Base-by-base conservation (phyloP, 2,329 filamentous ascomycete genomes). In the Sclerotiophoma versabilis region DNA sequence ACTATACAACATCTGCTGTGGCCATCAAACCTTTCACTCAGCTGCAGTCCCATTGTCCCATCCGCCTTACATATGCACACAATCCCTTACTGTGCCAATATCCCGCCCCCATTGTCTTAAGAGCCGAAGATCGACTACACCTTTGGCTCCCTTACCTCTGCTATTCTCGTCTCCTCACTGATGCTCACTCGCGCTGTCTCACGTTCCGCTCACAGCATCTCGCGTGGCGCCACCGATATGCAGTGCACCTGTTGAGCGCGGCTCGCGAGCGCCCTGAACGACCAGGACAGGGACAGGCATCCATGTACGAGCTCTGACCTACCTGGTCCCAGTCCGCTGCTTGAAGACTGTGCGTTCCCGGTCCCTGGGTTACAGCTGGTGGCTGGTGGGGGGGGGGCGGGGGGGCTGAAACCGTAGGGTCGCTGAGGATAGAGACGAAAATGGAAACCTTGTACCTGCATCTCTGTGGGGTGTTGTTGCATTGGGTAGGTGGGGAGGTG, bases 41-140 rank as follows among this genome's bases (percentile, higher is more conserved):
- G 32, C 43, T 49, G 38, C 39, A 12, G 45, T 36, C 32, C 30
- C 26, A 36, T 25, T 43, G 51, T 54, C 38, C 44, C 30, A 45
- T 26, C 15, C 17, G 37, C 51, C 51, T 54, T 49, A 34, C 51
- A 54, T 54, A 33, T 12, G 45, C 34, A 48, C 45, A n/a, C n/a
- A n/a, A n/a, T 14, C 45, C 27, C 27, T 22, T 20, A 19, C 22
- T 23, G 19, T 26, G 14, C 26, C 33, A 19, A 17, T 5, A 15
- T 15, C 32, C 10, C 14, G 15, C 22, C 27, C 39, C 30, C 47
- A 44, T 38, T 50, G 38, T 50, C 47, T 49, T n/a, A 48, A 48
- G 8, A 34, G 19, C 44, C 17, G n/a, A n/a, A n/a, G n/a, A n/a
- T n/a, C n/a, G n/a, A n/a, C 33, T 25, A 22, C 36, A 30, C 23